These are phyloP conservation scores for Stemphylium vesicarium DNA, from an alignment of 2,329 filamentous ascomycete genomes.

Conservation along the genomic window DNA sequence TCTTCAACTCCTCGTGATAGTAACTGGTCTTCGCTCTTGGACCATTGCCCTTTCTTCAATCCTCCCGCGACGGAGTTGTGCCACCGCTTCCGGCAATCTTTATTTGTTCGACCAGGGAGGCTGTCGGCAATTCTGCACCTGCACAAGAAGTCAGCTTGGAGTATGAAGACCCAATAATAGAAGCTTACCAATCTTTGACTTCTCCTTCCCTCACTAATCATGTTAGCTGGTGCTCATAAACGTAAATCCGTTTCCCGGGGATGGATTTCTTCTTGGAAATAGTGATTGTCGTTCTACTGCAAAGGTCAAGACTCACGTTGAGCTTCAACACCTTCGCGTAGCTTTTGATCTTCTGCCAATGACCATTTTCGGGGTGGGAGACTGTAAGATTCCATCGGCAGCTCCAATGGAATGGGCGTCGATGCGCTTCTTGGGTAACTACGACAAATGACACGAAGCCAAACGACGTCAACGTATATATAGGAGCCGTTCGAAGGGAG, in stretches of 20 bases:
- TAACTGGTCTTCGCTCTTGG: slow-evolving; percentile 43
- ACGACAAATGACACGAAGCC: neutral
- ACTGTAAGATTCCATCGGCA: slow-evolving; percentile 21
- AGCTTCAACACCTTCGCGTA: slow-evolving; percentile 36
- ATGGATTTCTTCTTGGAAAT: no score
- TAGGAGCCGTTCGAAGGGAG: neutral
- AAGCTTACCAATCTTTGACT: slow-evolving; percentile 38
- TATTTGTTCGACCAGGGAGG: slow-evolving; percentile 52
- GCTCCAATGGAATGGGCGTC: neutral
- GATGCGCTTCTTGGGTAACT: neutral
- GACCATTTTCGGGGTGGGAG: slow-evolving; percentile 41
- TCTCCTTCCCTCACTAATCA: slow-evolving; percentile 25
- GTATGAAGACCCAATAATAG: neutral
- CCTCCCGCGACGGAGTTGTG: slow-evolving; percentile 48
- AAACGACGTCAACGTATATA: no score
- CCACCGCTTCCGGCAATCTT: slow-evolving; percentile 56
- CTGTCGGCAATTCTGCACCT: slow-evolving; percentile 48
- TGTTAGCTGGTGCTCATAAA: neutral
- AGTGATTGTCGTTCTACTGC: neutral
- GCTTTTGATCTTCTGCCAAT: slow-evolving; percentile 31
- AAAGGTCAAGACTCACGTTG: slow-evolving; percentile 25
- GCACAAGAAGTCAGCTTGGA: slow-evolving; percentile 2
- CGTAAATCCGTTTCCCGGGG: no score
- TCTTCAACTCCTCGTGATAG: slow-evolving; percentile 44
- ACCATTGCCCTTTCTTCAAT: slow-evolving; percentile 53